phyloP scores from a whole-genome alignment of 108 stramenopile species.

The Epipyxis sp. region DNA sequence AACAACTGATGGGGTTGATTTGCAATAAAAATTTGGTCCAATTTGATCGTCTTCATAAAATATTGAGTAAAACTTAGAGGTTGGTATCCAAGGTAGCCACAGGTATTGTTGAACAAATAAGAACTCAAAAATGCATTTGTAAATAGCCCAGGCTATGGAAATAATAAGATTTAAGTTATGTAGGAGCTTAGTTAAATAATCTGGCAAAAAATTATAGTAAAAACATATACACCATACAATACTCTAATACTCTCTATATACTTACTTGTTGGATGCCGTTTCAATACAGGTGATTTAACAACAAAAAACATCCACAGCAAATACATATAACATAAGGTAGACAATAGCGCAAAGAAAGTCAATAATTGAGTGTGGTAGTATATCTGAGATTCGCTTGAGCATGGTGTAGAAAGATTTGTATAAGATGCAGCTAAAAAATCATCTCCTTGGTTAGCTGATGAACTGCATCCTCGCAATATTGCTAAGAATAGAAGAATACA shows the following conservation, averaged over 20 bases:
- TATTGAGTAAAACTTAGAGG: background rate
- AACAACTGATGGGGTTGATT: background rate
- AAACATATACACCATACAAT: background rate
- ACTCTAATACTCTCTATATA: background rate
- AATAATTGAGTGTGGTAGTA: no score
- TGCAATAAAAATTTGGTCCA: background rate
- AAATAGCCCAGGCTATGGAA: slow-evolving; percentile 13
- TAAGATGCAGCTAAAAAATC: no score
- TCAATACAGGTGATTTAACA: slow-evolving; percentile 11
- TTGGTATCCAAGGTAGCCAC: slow-evolving; percentile 19
- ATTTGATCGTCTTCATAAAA: background rate
- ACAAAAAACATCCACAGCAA: slow-evolving; percentile 21
- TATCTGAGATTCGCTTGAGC: no score
- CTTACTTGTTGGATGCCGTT: slow-evolving; percentile 29
- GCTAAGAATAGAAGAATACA: no score
- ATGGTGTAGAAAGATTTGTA: no score
- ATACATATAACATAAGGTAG: slow-evolving; percentile 4
- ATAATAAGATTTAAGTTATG: no score
- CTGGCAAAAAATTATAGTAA: background rate
- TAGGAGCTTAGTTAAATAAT: no score
- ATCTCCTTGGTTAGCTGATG: no score
- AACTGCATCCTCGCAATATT: no score
- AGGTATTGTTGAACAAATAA: slow-evolving; percentile 25
- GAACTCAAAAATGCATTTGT: slow-evolving; percentile 26
- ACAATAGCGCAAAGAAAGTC: no score